Percentiles rank a stretch among this genome's conserved stretches.
Conservation (phyloP, 768 basidiomycete genomes). For the Podaxis sp. region DNA sequence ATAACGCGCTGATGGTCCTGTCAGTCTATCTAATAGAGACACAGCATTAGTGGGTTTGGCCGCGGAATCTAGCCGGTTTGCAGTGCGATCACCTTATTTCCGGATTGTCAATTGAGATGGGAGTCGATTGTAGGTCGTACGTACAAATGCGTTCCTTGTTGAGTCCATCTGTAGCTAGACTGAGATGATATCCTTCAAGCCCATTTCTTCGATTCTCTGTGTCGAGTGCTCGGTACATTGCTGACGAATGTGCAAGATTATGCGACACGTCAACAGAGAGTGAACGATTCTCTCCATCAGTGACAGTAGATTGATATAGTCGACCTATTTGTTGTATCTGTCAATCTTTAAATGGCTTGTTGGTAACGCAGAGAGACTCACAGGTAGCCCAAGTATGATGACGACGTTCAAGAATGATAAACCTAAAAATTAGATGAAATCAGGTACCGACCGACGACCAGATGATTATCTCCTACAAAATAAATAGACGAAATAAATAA, state of each 20-base stretch:
- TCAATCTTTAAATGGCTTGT: background rate
- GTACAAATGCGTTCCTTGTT: background rate
- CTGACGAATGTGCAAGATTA: slow-evolving; percentile 3
- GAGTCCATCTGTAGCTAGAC: background rate
- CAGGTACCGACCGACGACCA: background rate
- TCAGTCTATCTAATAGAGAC: too few relatives aligned
- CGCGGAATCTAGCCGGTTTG: background rate
- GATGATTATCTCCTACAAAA: background rate
- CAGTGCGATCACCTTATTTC: background rate
- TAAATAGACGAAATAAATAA: slow-evolving; percentile 13
- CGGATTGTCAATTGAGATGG: background rate
- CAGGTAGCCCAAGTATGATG: slow-evolving; percentile 7
- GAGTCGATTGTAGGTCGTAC: background rate
- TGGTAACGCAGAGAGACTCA: background rate
- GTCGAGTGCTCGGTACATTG: background rate
- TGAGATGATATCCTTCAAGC: background rate
- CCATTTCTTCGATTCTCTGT: background rate
- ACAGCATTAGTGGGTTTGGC: background rate
- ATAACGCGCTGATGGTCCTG: too few relatives aligned
- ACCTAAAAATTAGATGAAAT: slow-evolving; percentile 2
- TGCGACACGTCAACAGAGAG: slow-evolving; percentile 5
- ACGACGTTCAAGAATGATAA: slow-evolving; percentile 7
- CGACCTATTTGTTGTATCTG: background rate
- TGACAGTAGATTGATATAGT: slow-evolving; percentile 6
- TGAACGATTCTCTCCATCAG: slow-evolving; percentile 7